Base-by-base conservation (phyloP, 352 stramenopile species). In the Pythium phragmitis region DNA sequence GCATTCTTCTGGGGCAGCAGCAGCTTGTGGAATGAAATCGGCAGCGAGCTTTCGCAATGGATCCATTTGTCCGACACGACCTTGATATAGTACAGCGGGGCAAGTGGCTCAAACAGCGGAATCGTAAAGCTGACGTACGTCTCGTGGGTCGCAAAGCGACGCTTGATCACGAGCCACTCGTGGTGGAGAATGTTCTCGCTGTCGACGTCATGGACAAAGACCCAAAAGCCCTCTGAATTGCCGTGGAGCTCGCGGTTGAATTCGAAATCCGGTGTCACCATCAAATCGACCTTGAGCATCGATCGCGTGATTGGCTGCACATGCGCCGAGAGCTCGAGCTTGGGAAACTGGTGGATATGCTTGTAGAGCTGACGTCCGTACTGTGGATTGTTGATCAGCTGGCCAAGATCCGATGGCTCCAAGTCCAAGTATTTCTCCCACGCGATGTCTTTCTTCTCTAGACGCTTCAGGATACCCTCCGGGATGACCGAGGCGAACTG, bases 141-240 rank as follows among this genome's bases (percentile, higher is more conserved):
- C 63, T 96, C 87, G 47, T 96, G 80, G 3, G 77, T 79, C 4
- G 85, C 86, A 63, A 93, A 94, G 2, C 82, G 75, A 13, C 82
- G 76, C 62, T 98, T 98, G 43, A 99, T 82, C 36, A 98, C 71
- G 56, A 99, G 96, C 71, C 91, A 95, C 79, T 99, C 97, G 75
- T 99, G 88, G 67, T 99, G 96, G 41, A 99, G 79, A 67, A 99
- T 98, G n/a, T 82, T 95, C 65, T 99, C 96, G 21, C 95, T 93
- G 65, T 99, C 98, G 2, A 99, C 97, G 76, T 99, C 98, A 60
- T 99, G 96, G 4, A 99, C 96, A 62, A 99, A 88, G 33, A 99
- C 84, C 81, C 98, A 98, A 68, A 99, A 99, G 2, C 97, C 83
- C 60, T 99, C 92, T 13, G 89, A 78, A 67, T 98, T 97, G 34